Percentiles rank a stretch among this genome's conserved stretches.
These are phyloP conservation scores for Chalciporus sphaerocephalus DNA, from an alignment of 768 basidiomycete species.

Conservation along the genomic window DNA sequence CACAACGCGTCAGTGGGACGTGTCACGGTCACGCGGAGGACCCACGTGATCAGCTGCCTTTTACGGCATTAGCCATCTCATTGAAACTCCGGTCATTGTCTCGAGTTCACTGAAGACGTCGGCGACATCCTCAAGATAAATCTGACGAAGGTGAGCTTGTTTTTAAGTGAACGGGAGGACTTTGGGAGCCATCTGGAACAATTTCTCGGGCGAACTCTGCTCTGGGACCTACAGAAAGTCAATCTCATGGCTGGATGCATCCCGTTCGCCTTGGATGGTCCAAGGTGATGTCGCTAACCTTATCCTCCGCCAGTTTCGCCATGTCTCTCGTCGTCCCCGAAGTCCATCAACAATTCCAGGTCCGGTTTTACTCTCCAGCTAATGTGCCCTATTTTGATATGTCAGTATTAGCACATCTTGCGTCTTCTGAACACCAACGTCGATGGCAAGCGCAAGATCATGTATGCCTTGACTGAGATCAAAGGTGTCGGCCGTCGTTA, in stretches of 20 bases:
- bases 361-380: conserved; percentile 28
- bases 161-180: not conserved
- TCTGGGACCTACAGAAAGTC: not conserved
- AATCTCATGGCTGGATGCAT: conserved; percentile 21
- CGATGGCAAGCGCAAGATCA: conserved; percentile 98
- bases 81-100: conserved; percentile 23
- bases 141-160: conserved; percentile 26
- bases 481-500: conserved; percentile 99
- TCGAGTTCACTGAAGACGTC: conserved; percentile 11
- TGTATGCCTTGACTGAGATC: conserved; percentile 99
- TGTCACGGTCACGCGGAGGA: conserved; percentile 11
- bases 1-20: conserved; percentile 19
- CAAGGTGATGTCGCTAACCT: conserved; percentile 14
- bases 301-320: conserved; percentile 16
- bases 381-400: conserved; percentile 2
- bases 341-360: conserved; percentile 93
- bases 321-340: conserved; percentile 99
- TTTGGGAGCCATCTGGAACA: not conserved
- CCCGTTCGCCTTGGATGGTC: conserved; percentile 3
- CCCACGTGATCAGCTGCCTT: conserved; percentile 20
- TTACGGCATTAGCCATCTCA: conserved; percentile 19
- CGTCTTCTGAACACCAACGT: conserved; percentile 99
- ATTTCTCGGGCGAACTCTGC: not conserved
- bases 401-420: conserved; percentile 77
- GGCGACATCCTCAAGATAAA: conserved; percentile 15